These are phyloP conservation scores for Deuterostichococcus epilithicus DNA, from an alignment of 139 green algal species.

Conservation along the genomic window DNA sequence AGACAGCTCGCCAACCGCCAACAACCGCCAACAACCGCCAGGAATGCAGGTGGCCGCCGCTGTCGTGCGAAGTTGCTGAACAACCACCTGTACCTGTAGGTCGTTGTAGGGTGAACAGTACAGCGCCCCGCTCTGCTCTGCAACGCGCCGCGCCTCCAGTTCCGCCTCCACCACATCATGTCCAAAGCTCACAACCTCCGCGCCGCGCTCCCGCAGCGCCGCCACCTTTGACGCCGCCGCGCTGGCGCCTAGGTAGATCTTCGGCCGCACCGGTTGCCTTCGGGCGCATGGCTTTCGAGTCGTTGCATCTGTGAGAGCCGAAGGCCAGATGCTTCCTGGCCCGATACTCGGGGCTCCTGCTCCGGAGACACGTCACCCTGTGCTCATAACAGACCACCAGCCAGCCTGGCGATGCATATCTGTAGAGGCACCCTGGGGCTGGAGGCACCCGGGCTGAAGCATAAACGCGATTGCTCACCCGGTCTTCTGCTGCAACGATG, in stretches of 20 bases:
- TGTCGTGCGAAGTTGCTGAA: too few relatives aligned
- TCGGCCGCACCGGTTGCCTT: neutral
- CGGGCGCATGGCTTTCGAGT: neutral
- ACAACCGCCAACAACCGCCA: too few relatives aligned
- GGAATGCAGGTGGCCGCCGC: too few relatives aligned
- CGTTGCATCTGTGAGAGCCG: too few relatives aligned
- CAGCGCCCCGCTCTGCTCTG: conserved; percentile 8
- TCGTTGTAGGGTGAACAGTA: conserved; percentile 67
- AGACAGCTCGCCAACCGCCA: neutral
- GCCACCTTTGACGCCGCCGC: conserved; percentile 32
- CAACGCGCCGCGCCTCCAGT: conserved; percentile 26
- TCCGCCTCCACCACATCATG: conserved; percentile 50
- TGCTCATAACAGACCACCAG: too few relatives aligned
- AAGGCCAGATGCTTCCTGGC: too few relatives aligned
- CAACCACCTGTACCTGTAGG: conserved; percentile 23
- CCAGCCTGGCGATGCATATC: too few relatives aligned
- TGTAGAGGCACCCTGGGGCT: too few relatives aligned
- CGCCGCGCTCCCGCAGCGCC: conserved; percentile 32
- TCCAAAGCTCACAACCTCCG: conserved; percentile 20
- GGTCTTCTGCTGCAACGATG: neutral
- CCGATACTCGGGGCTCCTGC: too few relatives aligned
- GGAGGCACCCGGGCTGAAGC: too few relatives aligned
- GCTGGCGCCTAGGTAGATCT: conserved; percentile 49
- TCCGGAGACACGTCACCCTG: too few relatives aligned
- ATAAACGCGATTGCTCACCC: too few relatives aligned